These are phyloP conservation scores for Starmerella tilneyi DNA, from an alignment of 805 yeast genomes.

Conservation along the genomic window DNA sequence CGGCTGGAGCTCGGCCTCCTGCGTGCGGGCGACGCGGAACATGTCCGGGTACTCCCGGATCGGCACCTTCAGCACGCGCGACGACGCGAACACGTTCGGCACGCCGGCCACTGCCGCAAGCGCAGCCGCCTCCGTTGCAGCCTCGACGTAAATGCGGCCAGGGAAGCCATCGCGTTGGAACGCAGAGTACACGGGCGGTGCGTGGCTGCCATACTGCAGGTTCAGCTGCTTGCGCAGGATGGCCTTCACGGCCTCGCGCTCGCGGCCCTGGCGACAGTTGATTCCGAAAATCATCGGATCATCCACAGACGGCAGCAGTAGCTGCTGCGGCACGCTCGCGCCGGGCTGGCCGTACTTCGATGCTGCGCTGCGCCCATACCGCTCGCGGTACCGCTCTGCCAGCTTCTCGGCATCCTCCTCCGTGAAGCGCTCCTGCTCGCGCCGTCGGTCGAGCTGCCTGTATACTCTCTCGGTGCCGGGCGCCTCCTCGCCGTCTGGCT, in stretches of 20 bases:
- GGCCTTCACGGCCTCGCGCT: conserved; percentile 79
- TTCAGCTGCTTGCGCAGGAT: conserved; percentile 75
- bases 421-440: conserved; percentile 54
- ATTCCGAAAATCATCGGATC: conserved; percentile 96
- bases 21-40: conserved; percentile 76
- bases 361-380: conserved; percentile 78
- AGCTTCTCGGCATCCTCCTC: conserved; percentile 91
- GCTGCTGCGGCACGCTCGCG: conserved; percentile 73
- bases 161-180: conserved; percentile 90
- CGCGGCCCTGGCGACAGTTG: conserved; percentile 85
- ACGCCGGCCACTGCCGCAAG: conserved; percentile 80
- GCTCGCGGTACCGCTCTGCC: conserved; percentile 83
- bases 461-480: conserved; percentile 56
- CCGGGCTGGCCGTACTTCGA: conserved; percentile 64
- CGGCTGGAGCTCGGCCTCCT: conserved; percentile 79
- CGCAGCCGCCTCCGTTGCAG: conserved; percentile 85
- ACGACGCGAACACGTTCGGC: conserved; percentile 66
- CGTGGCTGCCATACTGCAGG: conserved; percentile 58
- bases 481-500: conserved; percentile 44
- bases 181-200: conserved; percentile 77
- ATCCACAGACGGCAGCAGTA: conserved; percentile 86
- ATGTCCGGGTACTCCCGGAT: conserved; percentile 91
- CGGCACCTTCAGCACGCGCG: conserved; percentile 72
- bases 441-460: conserved; percentile 74
- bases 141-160: conserved; percentile 90